Conservation (phyloP, 176 grass and related monocot species). For the Zoysia japonica region DNA sequence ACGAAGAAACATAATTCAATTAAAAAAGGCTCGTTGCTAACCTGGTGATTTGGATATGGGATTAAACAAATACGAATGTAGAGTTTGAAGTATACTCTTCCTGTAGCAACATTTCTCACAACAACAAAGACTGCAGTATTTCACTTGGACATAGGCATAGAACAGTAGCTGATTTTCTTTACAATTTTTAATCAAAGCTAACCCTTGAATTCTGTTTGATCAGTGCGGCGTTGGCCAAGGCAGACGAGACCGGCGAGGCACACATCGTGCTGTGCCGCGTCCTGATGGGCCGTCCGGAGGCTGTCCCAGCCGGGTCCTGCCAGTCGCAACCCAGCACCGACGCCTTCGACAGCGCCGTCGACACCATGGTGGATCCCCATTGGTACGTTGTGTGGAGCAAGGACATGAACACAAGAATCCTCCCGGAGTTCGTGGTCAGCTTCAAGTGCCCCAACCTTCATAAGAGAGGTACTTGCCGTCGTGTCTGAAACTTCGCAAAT, state of each 20-base stretch:
- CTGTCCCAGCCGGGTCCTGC: conserved; percentile 46
- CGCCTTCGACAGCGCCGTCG: conserved; percentile 68
- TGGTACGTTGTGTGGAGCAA: conserved; percentile 86
- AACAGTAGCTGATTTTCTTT: not conserved
- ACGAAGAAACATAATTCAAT: not conserved
- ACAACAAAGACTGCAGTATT: not conserved
- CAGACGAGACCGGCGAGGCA: conserved; percentile 57
- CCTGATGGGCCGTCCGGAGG: conserved; percentile 67
- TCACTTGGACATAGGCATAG: not conserved
- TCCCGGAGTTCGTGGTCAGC: conserved; percentile 80
- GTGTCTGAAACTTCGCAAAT: conserved; percentile 18
- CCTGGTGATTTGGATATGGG: not conserved
- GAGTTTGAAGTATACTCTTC: not conserved
- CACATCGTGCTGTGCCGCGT: conserved; percentile 87
- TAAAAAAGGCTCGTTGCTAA: not conserved
- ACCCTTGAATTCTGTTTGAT: conserved; percentile 13
- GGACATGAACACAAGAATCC: conserved; percentile 77
- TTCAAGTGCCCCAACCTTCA: conserved; percentile 59
- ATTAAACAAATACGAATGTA: not conserved
- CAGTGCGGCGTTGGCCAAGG: conserved; percentile 61
- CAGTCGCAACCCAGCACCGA: conserved; percentile 63
- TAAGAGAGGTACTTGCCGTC: conserved; percentile 2
- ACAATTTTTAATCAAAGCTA: not conserved
- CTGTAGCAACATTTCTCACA: no score
- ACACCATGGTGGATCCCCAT: conserved; percentile 52